Conservation (phyloP, 2,329 filamentous ascomycete genomes). For the Beauveria brongniartii region DNA sequence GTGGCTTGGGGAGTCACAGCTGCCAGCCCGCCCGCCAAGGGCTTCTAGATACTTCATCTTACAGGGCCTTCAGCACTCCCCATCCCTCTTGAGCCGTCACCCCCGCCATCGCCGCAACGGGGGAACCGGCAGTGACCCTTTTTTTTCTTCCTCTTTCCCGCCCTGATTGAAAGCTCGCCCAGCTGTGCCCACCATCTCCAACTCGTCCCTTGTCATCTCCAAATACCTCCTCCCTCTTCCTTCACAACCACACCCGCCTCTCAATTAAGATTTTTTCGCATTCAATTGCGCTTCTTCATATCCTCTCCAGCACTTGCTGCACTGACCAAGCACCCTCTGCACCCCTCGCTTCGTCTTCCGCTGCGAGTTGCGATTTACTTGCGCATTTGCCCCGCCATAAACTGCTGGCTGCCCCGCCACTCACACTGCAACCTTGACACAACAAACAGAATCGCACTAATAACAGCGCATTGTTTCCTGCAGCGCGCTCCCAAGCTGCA, state of each 20-base stretch:
- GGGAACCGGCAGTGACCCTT: background rate
- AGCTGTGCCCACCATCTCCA: background rate
- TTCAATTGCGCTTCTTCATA: background rate
- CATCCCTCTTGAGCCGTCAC: background rate
- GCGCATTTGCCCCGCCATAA: constrained; percentile 4
- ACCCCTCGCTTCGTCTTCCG: background rate
- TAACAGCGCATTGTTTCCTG: background rate
- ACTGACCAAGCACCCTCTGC: background rate
- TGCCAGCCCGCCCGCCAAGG: background rate
- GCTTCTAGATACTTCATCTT: background rate
- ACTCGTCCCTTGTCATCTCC: background rate
- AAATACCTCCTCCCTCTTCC: background rate
- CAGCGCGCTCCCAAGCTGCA: background rate
- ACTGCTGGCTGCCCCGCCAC: constrained; percentile 1
- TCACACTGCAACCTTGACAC: background rate
- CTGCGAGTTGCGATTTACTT: background rate
- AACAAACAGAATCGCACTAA: constrained; percentile 4
- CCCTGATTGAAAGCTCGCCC: background rate
- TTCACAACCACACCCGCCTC: background rate
- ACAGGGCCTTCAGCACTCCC: background rate
- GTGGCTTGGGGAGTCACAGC: background rate
- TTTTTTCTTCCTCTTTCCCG: background rate
- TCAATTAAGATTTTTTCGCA: background rate
- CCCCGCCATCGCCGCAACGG: background rate
- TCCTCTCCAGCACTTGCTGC: background rate